phyloP scores from a whole-genome alignment of 768 basidiomycete species.

The Coprinopsis strossmayeri region DNA sequence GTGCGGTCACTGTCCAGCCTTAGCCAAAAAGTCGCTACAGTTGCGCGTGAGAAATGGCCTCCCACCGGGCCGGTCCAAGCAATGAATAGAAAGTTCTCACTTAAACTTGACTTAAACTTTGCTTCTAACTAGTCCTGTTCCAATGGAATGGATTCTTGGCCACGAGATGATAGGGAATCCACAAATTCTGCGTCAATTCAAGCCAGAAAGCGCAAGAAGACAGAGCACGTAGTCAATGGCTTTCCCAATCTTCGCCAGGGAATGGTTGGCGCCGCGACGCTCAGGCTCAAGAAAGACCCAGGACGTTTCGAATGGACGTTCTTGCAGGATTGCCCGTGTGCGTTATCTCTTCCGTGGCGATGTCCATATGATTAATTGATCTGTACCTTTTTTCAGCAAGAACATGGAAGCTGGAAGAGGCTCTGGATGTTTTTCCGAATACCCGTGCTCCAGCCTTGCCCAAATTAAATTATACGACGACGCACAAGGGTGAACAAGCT shows the following conservation, averaged over 20 bases:
- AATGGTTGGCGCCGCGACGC: constrained; percentile 46
- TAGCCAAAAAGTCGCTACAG: constrained; percentile 18
- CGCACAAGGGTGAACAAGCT: constrained; percentile 59
- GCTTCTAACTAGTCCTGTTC: constrained; percentile 17
- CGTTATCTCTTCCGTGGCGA: no score
- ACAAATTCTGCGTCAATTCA: constrained; percentile 13
- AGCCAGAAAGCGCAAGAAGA: constrained; percentile 23
- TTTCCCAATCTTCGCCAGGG: constrained; percentile 58
- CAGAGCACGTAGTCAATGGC: constrained; percentile 17
- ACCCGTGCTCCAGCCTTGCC: constrained; percentile 35
- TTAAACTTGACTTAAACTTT: not conserved
- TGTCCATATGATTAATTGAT: no score
- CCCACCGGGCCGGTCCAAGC: not conserved
- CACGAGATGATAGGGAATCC: constrained; percentile 38
- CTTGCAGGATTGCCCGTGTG: constrained; percentile 20
- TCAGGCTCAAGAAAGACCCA: constrained; percentile 37
- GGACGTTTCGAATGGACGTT: constrained; percentile 49
- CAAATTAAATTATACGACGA: constrained; percentile 25
- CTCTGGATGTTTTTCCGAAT: constrained; percentile 49
- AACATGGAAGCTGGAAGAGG: constrained; percentile 18
- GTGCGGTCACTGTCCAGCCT: constrained; percentile 4
- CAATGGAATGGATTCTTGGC: constrained; percentile 80
- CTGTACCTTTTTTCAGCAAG: not conserved
- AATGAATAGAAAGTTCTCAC: not conserved
- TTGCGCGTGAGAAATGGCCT: not conserved